phyloP scores from a whole-genome alignment of 2,329 filamentous ascomycete species.

The Cladosporium phlei region DNA sequence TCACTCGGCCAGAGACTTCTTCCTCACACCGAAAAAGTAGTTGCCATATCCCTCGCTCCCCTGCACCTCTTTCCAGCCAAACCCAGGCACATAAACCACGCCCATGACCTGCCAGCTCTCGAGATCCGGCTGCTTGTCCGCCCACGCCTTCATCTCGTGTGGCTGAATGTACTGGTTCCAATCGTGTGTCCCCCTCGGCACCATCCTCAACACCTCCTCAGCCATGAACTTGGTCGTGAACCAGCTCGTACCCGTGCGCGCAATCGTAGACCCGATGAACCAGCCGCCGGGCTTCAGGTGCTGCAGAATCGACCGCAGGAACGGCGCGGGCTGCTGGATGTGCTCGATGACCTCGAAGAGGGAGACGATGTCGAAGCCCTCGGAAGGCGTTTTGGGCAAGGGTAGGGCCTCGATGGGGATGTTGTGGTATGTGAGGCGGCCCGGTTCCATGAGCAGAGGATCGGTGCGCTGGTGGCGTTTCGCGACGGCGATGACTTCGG shows the following conservation, averaged over 20 bases:
- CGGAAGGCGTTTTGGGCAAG: conserved; percentile 21
- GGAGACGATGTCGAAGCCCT: conserved; percentile 71
- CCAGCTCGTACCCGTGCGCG: conserved; percentile 83
- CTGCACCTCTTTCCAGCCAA: conserved; percentile 80
- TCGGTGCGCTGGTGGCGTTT: conserved; percentile 69
- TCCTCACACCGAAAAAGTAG: conserved; percentile 88
- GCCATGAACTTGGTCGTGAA: conserved; percentile 88
- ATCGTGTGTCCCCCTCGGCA: conserved; percentile 89
- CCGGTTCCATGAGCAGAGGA: conserved; percentile 55
- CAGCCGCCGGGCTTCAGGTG: conserved; percentile 88
- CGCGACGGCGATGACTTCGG: conserved; percentile 69
- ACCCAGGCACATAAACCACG: conserved; percentile 80
- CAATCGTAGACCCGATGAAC: conserved; percentile 89
- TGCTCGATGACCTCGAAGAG: conserved; percentile 96
- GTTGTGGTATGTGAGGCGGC: conserved; percentile 64
- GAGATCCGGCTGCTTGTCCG: conserved; percentile 37
- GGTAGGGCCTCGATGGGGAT: conserved; percentile 68
- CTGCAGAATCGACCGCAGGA: conserved; percentile 65
- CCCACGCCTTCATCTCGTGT: conserved; percentile 60
- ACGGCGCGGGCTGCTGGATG: conserved; percentile 68
- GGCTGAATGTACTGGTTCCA: conserved; percentile 96
- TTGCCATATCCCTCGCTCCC: conserved; percentile 86
- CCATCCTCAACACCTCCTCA: conserved; percentile 80
- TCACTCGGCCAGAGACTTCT: conserved; percentile 25
- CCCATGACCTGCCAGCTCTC: conserved; percentile 68